These are phyloP conservation scores for Isoetes taiwanensis DNA, from an alignment of 75 land plant species.

Conservation along the genomic window DNA sequence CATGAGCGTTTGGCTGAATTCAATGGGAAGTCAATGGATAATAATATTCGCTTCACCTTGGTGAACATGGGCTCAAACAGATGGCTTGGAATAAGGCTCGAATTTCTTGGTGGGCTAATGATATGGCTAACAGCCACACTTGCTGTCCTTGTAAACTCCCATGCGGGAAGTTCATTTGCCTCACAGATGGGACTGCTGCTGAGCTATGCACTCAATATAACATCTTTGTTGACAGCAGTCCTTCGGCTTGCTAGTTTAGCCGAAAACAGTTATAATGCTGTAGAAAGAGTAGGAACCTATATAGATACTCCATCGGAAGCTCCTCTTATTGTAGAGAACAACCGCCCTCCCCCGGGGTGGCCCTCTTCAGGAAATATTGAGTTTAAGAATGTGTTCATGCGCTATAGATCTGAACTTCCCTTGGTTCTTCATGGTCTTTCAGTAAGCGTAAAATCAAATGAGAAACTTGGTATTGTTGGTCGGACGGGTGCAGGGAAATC, in stretches of 20 bases:
- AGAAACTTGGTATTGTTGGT: slow-evolving; percentile 85
- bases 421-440: slow-evolving; percentile 73
- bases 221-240: slow-evolving; percentile 45
- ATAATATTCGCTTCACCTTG: slow-evolving; percentile 68
- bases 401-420: slow-evolving; percentile 86
- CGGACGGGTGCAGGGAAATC: slow-evolving; percentile 97
- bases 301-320: slow-evolving; percentile 83
- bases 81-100: slow-evolving; percentile 82
- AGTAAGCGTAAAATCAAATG: slow-evolving; percentile 47
- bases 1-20: slow-evolving; percentile 84
- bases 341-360: slow-evolving; percentile 93
- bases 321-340: slow-evolving; percentile 60
- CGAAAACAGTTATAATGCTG: slow-evolving; percentile 91
- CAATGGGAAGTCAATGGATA: slow-evolving; percentile 91
- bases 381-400: slow-evolving; percentile 73
- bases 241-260: slow-evolving; percentile 76
- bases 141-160: slow-evolving; percentile 83
- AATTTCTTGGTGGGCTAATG: slow-evolving; percentile 85
- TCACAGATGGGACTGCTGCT: slow-evolving; percentile 94
- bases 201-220: slow-evolving; percentile 80
- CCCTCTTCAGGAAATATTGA: slow-evolving; percentile 62
- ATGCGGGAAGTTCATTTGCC: slow-evolving; percentile 68
- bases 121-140: slow-evolving; percentile 89
- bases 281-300: slow-evolving; percentile 82
- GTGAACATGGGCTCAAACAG: slow-evolving; percentile 77